Evolutionary conservation across 208 protist species (phyloP).

Genomic region (Jaenimonas drosophilae): DNA sequence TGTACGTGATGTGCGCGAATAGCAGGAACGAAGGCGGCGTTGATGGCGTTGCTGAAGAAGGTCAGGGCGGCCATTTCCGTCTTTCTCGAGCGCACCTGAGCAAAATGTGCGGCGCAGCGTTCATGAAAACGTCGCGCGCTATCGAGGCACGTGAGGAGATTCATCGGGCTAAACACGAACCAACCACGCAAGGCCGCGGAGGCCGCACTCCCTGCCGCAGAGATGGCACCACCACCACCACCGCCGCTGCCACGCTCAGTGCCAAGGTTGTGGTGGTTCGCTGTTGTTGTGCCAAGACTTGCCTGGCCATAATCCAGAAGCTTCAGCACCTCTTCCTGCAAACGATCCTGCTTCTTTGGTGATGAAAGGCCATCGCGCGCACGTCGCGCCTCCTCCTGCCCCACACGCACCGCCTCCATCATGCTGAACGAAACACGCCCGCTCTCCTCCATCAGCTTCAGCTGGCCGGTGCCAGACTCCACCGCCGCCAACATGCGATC

Average conservation of each 20-base stretch:
- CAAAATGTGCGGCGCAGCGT: slow-evolving; percentile 41
- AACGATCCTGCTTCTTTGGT: slow-evolving; percentile 15
- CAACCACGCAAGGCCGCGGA: slow-evolving; percentile 30
- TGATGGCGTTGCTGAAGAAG: slow-evolving; percentile 32
- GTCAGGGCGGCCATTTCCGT: slow-evolving; percentile 13
- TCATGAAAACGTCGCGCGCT: slow-evolving; percentile 50
- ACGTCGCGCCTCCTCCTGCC: slow-evolving; percentile 29
- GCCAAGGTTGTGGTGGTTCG: too few relatives aligned
- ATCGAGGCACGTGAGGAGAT: slow-evolving; percentile 77
- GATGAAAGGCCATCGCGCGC: slow-evolving; percentile 12
- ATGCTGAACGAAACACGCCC: slow-evolving; percentile 73
- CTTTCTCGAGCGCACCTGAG: slow-evolving; percentile 23
- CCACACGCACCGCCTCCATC: slow-evolving; percentile 53
- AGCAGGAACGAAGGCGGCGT: background rate
- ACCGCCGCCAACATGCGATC: slow-evolving; percentile 52
- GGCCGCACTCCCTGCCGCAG: background rate
- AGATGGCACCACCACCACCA: slow-evolving; percentile 2
- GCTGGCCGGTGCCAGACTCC: slow-evolving; percentile 34
- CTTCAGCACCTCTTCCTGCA: too few relatives aligned
- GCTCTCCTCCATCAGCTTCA: slow-evolving; percentile 66
- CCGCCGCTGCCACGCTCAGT: background rate
- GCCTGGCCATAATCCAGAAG: too few relatives aligned
- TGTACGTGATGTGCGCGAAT: slow-evolving; percentile 35
- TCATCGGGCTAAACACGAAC: slow-evolving; percentile 84
- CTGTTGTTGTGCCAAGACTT: too few relatives aligned